Evolutionary conservation across 2,329 filamentous ascomycete genomes (phyloP).

Genomic region (Phialemonium atrogriseum): DNA sequence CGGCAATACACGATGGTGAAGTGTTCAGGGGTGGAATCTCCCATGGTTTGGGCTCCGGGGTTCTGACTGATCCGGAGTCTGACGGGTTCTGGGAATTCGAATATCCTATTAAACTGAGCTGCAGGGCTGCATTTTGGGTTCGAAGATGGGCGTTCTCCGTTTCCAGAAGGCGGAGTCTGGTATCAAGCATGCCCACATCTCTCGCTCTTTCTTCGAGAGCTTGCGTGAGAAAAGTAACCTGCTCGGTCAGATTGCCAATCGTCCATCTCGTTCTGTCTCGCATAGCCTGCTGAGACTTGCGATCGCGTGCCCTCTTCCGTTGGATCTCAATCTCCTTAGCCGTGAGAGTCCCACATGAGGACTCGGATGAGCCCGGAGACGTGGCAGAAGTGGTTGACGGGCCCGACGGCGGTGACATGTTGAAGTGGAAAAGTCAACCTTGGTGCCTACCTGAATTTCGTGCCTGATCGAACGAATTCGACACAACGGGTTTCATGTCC

Average conservation of each 20-base stretch:
- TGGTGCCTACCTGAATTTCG: too few relatives aligned
- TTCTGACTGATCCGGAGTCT: constrained; percentile 1
- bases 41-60: constrained; percentile 11
- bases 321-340: constrained; percentile 16
- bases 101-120: constrained; percentile 18
- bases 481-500: too few relatives aligned
- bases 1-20: constrained; percentile 16
- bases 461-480: too few relatives aligned
- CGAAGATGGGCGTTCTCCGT: constrained; percentile 19
- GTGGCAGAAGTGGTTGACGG: constrained; percentile 4
- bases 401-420: background rate
- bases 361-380: constrained; percentile 6
- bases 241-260: constrained; percentile 19
- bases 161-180: constrained; percentile 15
- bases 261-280: constrained; percentile 22
- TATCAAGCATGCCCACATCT: constrained; percentile 11
- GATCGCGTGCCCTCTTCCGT: constrained; percentile 21
- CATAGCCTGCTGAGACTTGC: constrained; percentile 24
- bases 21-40: constrained; percentile 16
- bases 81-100: constrained; percentile 4
- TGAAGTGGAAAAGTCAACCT: too few relatives aligned
- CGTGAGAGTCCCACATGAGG: constrained; percentile 1
- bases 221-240: constrained; percentile 17
- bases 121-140: constrained; percentile 19
- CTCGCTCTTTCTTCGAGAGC: constrained; percentile 15